Base-by-base conservation (phyloP, 768 basidiomycete genomes). In the Sporobolomyces roseus region DNA sequence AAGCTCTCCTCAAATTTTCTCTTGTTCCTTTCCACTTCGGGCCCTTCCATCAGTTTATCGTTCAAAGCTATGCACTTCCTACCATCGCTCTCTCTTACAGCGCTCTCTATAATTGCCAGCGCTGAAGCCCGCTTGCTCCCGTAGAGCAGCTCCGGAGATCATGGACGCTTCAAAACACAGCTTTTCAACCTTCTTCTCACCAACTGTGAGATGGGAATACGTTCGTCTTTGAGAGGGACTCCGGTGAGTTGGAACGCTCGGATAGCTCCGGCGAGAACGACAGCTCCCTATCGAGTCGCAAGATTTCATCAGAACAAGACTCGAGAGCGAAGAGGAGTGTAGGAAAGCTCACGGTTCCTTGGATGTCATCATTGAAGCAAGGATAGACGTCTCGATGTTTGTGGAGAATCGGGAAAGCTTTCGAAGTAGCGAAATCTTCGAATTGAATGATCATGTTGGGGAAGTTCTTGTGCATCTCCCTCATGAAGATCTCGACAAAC, bases 401-500 rank as follows among this genome's bases (percentile, higher is more conserved):
- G 46, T 87, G 84, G 35, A 94, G 85, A 79, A 90, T 93, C 61
- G 84, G 80, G 82, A 96, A 96, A 1, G 93, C 93, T 70, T 91
- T 87, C 70, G 94, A 88, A 3, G 90, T 92, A 36, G 90, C 87
- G 80, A 93, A 96, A 81, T 96, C 92, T 85, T 91, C 70, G 56
- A 70, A 73, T 27, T 68, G 66, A 48, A 74, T 67, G 63, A 73
- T 67, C 66, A 73, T 73, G 41, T 73, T 69, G 25, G 72, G 72
- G 68, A 73, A 73, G 29, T 30, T 69, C 46, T 77, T 77, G 23
- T 83, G 80, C 83, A 93, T 89, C 78, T 89, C 90, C 46, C 81
- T 77, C 89, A 96, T 91, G 80, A 96, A 93, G 77, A 91, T 88
- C 75, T 93, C 90, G 88, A 96, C 90, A 79, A 94, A 92, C 52